Base-by-base conservation (phyloP, 2,329 filamentous ascomycete species). In the Magnaporthales sp. region DNA sequence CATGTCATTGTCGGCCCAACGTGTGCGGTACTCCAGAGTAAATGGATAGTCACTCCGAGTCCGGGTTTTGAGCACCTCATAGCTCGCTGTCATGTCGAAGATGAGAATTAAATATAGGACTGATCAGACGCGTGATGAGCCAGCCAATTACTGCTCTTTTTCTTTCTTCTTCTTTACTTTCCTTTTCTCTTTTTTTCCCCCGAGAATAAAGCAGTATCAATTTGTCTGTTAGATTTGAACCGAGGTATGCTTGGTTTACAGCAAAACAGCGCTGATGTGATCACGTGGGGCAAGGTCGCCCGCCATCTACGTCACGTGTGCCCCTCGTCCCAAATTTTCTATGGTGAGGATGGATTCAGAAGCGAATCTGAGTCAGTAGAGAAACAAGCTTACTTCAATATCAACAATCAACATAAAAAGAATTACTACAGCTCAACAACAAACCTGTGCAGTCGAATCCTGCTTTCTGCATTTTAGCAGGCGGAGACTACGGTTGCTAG, bases 1-100 rank as follows among this genome's bases (percentile, higher is more conserved):
- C 91, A 96, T 95, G 80, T 97, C 93, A 75, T 96, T 96, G 78
- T 97, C 93, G 76, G 87, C 89, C 93, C 93, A 97, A 86, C 93
- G 80, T 68, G 93, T 96, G 67, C 92, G 84, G 75, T 96, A 96
- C 70, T 95, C 91, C 30, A 94, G 83, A 58, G 88, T 80, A 75
- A 89, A 96, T 63, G 83, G 82, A 77, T 97, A 97, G 77, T 97
- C 91, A 54, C 80, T 79, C 68, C 91, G 85, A 62, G 79, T 84
- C 63, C 90, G 86, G 68, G 79, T 79, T 77, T 91, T 93, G 63
- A 87, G 79, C 38, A 76, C 68, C 11, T 73, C 73, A 61, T 73
- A 70, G 22, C 71, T 70, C 11, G 75, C 69, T 78, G 80, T 80
- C 61, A 62, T 66, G 3, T 9, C 27, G 26, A 58, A 8, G 24